These are phyloP conservation scores for Codiaeum variegatum DNA, from an alignment of 441 rosid species.

Conservation along the genomic window DNA sequence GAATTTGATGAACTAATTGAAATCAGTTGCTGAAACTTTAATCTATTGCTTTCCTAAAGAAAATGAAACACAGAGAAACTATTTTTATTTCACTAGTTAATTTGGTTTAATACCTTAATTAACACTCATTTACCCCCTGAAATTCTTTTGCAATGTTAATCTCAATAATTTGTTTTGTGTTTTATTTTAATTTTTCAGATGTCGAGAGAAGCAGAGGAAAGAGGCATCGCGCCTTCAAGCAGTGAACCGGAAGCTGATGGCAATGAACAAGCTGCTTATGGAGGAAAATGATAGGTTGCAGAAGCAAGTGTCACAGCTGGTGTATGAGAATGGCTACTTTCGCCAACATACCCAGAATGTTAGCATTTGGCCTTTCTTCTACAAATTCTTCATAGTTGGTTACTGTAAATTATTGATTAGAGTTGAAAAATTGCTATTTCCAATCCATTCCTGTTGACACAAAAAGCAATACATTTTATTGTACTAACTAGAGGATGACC, in stretches of 20 bases:
- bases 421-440: conserved; percentile 1
- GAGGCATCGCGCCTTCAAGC: conserved; percentile 97
- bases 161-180: background rate
- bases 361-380: conserved; percentile 24
- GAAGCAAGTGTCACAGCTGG: conserved; percentile 95
- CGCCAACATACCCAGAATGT: conserved; percentile 88
- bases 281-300: conserved; percentile 99
- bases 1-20: background rate
- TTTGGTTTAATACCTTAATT: background rate
- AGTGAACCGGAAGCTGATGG: conserved; percentile 87
- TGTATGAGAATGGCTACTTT: conserved; percentile 92
- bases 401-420: conserved; percentile 2
- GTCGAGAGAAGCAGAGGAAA: conserved; percentile 97
- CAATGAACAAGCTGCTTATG: conserved; percentile 98
- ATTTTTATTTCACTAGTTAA: background rate
- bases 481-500: background rate
- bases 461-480: background rate
- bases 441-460: background rate
- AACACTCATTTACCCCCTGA: background rate
- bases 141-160: background rate
- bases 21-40: background rate
- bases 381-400: background rate
- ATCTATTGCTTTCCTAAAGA: background rate
- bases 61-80: background rate
- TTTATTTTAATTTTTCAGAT: conserved; percentile 43